These are phyloP conservation scores for Trametes gibbosa DNA, from an alignment of 768 basidiomycete species.

Conservation along the genomic window DNA sequence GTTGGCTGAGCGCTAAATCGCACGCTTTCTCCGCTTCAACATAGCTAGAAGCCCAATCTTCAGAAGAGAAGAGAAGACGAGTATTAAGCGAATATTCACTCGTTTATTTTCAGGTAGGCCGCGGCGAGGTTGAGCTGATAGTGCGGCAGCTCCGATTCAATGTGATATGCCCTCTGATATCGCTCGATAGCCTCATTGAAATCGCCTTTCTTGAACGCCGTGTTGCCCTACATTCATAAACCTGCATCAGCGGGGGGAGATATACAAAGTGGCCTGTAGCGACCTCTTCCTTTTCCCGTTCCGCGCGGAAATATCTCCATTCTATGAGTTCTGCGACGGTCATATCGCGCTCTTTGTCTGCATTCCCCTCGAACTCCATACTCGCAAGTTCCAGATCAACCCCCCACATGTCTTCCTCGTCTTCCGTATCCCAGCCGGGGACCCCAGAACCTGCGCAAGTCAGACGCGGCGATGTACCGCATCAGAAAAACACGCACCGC, in stretches of 20 bases:
- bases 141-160: slow-evolving; percentile 71
- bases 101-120: slow-evolving; percentile 65
- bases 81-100: slow-evolving; percentile 41
- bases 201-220: slow-evolving; percentile 62
- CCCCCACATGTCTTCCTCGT: slow-evolving; percentile 79
- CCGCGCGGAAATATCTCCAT: slow-evolving; percentile 67
- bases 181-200: slow-evolving; percentile 52
- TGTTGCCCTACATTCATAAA: slow-evolving; percentile 54
- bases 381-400: slow-evolving; percentile 64
- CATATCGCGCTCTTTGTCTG: slow-evolving; percentile 46
- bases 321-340: slow-evolving; percentile 75
- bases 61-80: background rate
- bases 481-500: slow-evolving; percentile 39
- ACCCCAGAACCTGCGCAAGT: slow-evolving; percentile 48
- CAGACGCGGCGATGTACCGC: background rate
- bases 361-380: slow-evolving; percentile 41
- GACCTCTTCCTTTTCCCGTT: slow-evolving; percentile 70
- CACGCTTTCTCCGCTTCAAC: slow-evolving; percentile 72
- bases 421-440: slow-evolving; percentile 70
- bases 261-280: slow-evolving; percentile 8
- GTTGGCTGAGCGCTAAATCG: slow-evolving; percentile 59
- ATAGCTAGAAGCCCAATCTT: slow-evolving; percentile 45
- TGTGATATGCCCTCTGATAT: slow-evolving; percentile 58
- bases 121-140: slow-evolving; percentile 78
- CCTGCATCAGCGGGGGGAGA: background rate